Evolutionary conservation across 2,329 filamentous ascomycete genomes (phyloP), one percentile per base, ranked within the genome.

Genomic region (Tolypocladium capitatum): DNA sequence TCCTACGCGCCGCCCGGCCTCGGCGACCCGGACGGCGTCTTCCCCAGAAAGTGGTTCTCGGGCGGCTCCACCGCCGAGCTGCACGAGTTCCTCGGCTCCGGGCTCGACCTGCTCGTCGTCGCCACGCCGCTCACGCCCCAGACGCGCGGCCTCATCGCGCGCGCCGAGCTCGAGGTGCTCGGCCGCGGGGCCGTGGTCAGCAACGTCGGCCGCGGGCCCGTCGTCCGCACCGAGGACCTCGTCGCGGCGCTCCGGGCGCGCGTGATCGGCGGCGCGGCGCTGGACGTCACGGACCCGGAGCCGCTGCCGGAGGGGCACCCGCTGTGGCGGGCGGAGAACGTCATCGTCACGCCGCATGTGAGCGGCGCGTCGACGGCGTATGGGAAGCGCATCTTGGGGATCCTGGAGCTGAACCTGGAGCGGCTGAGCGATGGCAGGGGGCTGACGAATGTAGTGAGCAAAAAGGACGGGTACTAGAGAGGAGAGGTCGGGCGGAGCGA

Each of bases 211-310:
- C 36, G 36, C 36, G 36, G 36, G 36, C 36, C 36, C 20, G 9
- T 40, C 13, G 13, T 40, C 11, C 13, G 24, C 36, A 40, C 36
- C 11, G 36, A 40, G 13, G 36, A 6, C 20, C 36, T 40, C 36
- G 36, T 40, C 36, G 36, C 13, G 36, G 36, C 36, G 36, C 36
- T 40, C 5, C 2, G 7, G 5, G 21, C 7, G 20, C 11, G 36
- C 21, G 36, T 58, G 42, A 60, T 66, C 33, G 34, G 66, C 13
- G 83, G 83, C 9, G 83, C 83, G 0, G 82, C 82, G 4, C 61
- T 87, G 28, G 83, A 86, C 60, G 84, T 87, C 1, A 79, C 83
- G 1, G 81, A 86, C 51, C 83, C 83, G 0, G 84, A 88, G 60
- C 84, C 84, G 0, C 59, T 88, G 51, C 82, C 82, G 0, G 58